Conservation (phyloP, 1,139 yeast genomes). For the Suhomyces bokatorum region DNA sequence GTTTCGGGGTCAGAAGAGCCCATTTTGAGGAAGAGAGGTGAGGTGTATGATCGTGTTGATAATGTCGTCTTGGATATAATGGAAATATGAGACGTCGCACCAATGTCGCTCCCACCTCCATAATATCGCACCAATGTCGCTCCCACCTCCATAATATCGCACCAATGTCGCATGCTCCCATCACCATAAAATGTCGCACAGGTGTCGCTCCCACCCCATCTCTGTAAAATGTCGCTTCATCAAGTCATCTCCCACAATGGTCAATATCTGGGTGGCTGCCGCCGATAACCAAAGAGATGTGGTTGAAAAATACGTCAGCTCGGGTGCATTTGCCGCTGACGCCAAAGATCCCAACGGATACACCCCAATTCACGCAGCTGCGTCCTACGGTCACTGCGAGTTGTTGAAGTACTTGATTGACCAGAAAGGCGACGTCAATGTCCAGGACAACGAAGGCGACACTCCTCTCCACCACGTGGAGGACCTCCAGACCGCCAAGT, state of each 20-base stretch:
- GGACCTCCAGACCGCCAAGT: constrained; percentile 60
- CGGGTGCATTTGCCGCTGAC: constrained; percentile 61
- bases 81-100: too few species aligned
- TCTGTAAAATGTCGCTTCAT: not conserved
- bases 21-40: not conserved
- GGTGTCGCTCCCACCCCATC: too few species aligned
- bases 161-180: not conserved
- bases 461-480: constrained; percentile 94
- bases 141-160: too few species aligned
- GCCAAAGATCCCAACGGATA: constrained; percentile 89
- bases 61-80: too few species aligned
- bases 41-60: too few species aligned
- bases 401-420: constrained; percentile 58
- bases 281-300: constrained; percentile 71
- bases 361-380: constrained; percentile 96
- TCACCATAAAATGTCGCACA: not conserved
- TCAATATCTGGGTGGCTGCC: constrained; percentile 92
- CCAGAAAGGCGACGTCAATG: constrained; percentile 68
- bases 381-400: constrained; percentile 82
- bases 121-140: not conserved
- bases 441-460: constrained; percentile 88
- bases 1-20: constrained; percentile 2
- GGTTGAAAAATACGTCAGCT: constrained; percentile 56
- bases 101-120: too few species aligned
- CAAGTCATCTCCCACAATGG: constrained; percentile 26